These are phyloP conservation scores for Bidens hawaiensis DNA, from an alignment of 140 eudicot genomes.

Conservation along the genomic window DNA sequence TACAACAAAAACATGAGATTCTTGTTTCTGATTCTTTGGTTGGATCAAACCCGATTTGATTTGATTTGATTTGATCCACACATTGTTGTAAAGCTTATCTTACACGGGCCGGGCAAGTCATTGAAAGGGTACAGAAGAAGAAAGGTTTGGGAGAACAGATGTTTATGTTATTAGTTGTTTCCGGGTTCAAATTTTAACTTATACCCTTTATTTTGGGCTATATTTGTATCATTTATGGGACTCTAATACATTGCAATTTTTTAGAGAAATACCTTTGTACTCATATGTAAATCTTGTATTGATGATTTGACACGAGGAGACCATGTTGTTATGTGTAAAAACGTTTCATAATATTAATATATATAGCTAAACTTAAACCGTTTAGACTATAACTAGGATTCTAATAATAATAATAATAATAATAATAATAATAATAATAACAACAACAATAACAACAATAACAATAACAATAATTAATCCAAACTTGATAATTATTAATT, in stretches of 20 bases:
- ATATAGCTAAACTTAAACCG: too few relatives aligned
- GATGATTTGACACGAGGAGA: not conserved
- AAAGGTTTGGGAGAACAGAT: too few relatives aligned
- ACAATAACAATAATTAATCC: too few relatives aligned
- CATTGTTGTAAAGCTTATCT: constrained; percentile 44
- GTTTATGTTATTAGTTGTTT: constrained; percentile 11
- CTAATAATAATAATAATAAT: too few relatives aligned
- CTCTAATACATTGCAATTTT: not conserved
- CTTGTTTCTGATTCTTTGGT: constrained; percentile 54
- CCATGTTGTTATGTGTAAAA: constrained; percentile 6
- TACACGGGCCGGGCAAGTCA: constrained; percentile 10
- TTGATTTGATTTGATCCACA: constrained; percentile 29
- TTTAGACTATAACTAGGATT: too few relatives aligned
- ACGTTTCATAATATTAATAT: too few relatives aligned
- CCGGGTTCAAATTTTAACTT: not conserved
- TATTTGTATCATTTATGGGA: constrained; percentile 23
- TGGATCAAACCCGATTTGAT: constrained; percentile 31
- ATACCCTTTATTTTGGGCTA: constrained; percentile 22
- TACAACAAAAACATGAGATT: constrained; percentile 39
- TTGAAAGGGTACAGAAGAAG: constrained; percentile 22
- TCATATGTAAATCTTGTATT: constrained; percentile 11
- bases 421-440: too few relatives aligned
- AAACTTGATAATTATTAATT: too few relatives aligned
- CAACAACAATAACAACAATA: too few relatives aligned
- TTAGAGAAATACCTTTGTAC: constrained; percentile 7